phyloP scores from a whole-genome alignment of 108 stramenopile species.

The Nannochloropsis gaditana region DNA sequence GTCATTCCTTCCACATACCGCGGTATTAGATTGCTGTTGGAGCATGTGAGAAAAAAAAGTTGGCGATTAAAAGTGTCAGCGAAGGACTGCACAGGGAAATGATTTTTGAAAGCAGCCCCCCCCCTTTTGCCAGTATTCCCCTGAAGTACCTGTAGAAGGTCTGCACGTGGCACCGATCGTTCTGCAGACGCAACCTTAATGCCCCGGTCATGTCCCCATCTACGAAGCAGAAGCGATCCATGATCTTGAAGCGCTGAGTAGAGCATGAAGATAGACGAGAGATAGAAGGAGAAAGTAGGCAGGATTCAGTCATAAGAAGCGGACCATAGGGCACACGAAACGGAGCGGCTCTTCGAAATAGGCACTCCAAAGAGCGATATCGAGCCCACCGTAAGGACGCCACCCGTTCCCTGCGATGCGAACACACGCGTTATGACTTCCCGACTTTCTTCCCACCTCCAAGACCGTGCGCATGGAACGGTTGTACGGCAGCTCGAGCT shows the following conservation, averaged over 20 bases:
- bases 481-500: background rate
- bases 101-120: background rate
- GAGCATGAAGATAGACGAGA: background rate
- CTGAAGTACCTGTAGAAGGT: background rate
- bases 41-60: background rate
- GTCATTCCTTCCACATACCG: background rate
- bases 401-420: too few relatives aligned
- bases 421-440: too few relatives aligned
- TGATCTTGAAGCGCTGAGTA: background rate
- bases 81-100: background rate
- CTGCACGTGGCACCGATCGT: constrained; percentile 7
- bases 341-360: too few relatives aligned
- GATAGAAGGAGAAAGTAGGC: background rate
- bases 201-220: background rate
- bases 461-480: background rate
- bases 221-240: background rate
- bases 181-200: background rate
- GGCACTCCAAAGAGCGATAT: too few relatives aligned
- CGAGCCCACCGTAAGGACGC: too few relatives aligned
- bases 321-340: too few relatives aligned
- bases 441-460: background rate
- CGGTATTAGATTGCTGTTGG: background rate
- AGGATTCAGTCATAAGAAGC: background rate
- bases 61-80: background rate
- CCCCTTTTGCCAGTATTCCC: too few relatives aligned